A percentile compares a stretch with the other conserved stretches of the same genome.
Evolutionary conservation across 2,329 filamentous ascomycete genomes (phyloP).

Genomic region (Lasiodiplodia hormozganensis): DNA sequence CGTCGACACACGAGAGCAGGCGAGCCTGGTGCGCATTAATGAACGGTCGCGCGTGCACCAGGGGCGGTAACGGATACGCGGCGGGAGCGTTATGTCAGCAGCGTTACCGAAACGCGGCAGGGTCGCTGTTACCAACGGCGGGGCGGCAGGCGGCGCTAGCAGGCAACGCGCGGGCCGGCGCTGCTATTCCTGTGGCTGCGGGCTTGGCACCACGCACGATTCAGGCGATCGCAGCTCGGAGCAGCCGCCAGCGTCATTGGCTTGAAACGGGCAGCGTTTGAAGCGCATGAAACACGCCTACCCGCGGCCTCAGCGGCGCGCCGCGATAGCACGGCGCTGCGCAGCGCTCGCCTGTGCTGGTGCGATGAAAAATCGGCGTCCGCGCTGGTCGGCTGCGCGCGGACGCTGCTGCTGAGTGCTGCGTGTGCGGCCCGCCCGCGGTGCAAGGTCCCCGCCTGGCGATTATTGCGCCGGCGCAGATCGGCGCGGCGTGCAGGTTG

Average conservation of each 20-base stretch:
- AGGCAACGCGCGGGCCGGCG: slow-evolving; percentile 12
- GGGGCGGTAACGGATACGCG: slow-evolving; percentile 11
- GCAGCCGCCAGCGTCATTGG: slow-evolving; percentile 18
- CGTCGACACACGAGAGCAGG: slow-evolving; percentile 27
- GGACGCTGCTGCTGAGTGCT: slow-evolving; percentile 8
- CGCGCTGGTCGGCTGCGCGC: slow-evolving; percentile 11
- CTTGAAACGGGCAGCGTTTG: slow-evolving; percentile 28
- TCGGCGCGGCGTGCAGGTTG: slow-evolving; percentile 25
- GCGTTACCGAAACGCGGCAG: background rate
- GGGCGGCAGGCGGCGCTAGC: slow-evolving; percentile 3
- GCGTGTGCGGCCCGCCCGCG: slow-evolving; percentile 14
- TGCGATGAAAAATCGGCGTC: slow-evolving; percentile 1
- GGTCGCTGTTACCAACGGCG: background rate
- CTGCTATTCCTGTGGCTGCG: slow-evolving; percentile 25
- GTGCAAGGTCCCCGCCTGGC: slow-evolving; percentile 22
- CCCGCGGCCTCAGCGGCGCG: slow-evolving; percentile 15
- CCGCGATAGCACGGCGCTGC: slow-evolving; percentile 19
- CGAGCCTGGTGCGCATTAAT: slow-evolving; percentile 26
- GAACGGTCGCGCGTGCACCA: slow-evolving; percentile 5
- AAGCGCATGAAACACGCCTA: slow-evolving; percentile 23
- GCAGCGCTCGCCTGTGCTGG: slow-evolving; percentile 4
- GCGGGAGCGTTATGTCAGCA: background rate
- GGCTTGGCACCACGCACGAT: slow-evolving; percentile 16
- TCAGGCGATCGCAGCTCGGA: slow-evolving; percentile 20
- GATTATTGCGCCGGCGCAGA: slow-evolving; percentile 25